phyloP scores from a whole-genome alignment of 2,329 filamentous ascomycete genomes.

The Aspergillus ibericus region DNA sequence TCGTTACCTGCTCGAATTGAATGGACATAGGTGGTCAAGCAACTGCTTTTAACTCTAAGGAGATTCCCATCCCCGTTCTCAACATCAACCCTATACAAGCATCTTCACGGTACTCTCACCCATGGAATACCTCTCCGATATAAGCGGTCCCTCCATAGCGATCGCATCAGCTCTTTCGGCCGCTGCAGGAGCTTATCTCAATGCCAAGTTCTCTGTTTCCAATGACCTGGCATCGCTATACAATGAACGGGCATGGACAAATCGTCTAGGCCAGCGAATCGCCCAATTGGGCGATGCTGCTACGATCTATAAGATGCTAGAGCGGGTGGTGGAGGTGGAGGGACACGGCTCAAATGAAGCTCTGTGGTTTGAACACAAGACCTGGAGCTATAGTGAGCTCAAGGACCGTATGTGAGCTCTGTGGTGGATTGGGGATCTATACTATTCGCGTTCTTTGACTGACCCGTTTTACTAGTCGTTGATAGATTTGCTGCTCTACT shows the following conservation, averaged over 20 bases:
- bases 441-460: background rate
- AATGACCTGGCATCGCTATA: constrained; percentile 40
- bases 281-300: constrained; percentile 39
- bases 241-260: constrained; percentile 34
- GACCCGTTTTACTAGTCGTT: constrained; percentile 35
- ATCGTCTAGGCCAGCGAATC: constrained; percentile 38
- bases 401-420: constrained; percentile 39
- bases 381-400: constrained; percentile 49
- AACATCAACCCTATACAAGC: background rate
- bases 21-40: background rate
- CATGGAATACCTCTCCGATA: constrained; percentile 34
- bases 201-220: constrained; percentile 45
- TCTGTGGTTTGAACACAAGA: constrained; percentile 52
- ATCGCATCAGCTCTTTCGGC: constrained; percentile 37
- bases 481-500: constrained; percentile 47
- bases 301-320: constrained; percentile 46
- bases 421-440: background rate
- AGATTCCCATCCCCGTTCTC: background rate
- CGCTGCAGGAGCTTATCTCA: constrained; percentile 43
- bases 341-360: constrained; percentile 41
- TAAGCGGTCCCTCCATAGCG: constrained; percentile 30
- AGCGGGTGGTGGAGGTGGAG: constrained; percentile 42
- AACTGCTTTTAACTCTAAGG: background rate
- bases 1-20: background rate
- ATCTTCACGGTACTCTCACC: background rate